Percentiles rank a stretch among this genome's conserved stretches.
Evolutionary conservation across 441 rosid genomes (phyloP).

Genomic region (Iberis amara): DNA sequence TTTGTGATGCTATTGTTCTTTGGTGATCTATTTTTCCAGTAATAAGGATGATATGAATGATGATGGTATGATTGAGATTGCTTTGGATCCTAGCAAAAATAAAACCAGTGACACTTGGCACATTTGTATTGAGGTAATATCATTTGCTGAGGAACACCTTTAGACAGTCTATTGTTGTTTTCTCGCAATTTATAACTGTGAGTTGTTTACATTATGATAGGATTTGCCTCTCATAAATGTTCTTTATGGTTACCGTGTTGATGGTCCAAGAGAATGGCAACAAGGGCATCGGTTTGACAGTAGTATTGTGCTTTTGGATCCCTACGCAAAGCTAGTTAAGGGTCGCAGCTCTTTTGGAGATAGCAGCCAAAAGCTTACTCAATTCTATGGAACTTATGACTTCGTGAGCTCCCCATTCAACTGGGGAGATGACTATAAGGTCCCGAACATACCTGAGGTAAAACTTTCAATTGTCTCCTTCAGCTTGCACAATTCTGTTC

Average conservation of each 20-base stretch:
- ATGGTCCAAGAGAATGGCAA: constrained; percentile 77
- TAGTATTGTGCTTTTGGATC: constrained; percentile 66
- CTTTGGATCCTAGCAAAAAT: constrained; percentile 40
- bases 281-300: constrained; percentile 81
- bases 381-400: constrained; percentile 80
- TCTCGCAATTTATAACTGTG: constrained; percentile 8
- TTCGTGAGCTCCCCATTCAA: constrained; percentile 70
- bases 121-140: constrained; percentile 67
- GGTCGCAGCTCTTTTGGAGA: constrained; percentile 79
- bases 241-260: constrained; percentile 77
- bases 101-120: constrained; percentile 94
- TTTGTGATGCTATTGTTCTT: constrained; percentile 14
- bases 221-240: constrained; percentile 68
- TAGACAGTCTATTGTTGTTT: neutral
- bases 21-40: constrained; percentile 28
- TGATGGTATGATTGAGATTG: constrained; percentile 42
- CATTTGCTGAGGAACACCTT: neutral
- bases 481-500: constrained; percentile 13
- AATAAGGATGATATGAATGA: constrained; percentile 28
- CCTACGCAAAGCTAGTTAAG: constrained; percentile 80
- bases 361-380: constrained; percentile 45
- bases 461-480: constrained; percentile 5
- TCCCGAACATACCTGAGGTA: constrained; percentile 85
- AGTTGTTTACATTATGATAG: constrained; percentile 31
- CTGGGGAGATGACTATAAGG: constrained; percentile 72